Conservation (phyloP, 2,329 filamentous ascomycete genomes). For the Xylaria hypoxylon region DNA sequence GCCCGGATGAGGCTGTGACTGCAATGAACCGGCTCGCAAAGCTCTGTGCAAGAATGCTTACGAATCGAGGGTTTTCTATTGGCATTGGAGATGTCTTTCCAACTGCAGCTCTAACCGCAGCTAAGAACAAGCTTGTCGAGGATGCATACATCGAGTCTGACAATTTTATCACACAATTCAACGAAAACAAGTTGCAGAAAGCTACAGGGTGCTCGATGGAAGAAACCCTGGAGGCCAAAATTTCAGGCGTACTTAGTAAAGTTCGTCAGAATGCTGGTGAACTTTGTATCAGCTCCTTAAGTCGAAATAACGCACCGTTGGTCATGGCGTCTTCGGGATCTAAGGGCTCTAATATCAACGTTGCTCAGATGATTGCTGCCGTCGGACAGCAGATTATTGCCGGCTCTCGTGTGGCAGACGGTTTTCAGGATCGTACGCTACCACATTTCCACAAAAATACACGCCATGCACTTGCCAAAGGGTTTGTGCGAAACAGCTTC, state of each 20-base stretch:
- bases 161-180: conserved; percentile 83
- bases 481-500: conserved; percentile 97
- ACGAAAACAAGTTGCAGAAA: conserved; percentile 83
- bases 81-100: conserved; percentile 96
- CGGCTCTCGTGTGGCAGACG: conserved; percentile 90
- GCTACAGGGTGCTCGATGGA: conserved; percentile 91
- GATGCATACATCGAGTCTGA: conserved; percentile 85
- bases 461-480: conserved; percentile 91
- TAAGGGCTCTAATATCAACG: conserved; percentile 97
- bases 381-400: conserved; percentile 99
- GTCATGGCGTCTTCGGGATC: conserved; percentile 98
- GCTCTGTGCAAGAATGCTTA: conserved; percentile 87
- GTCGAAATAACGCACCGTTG: conserved; percentile 89
- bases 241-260: conserved; percentile 91
- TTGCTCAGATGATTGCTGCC: conserved; percentile 97
- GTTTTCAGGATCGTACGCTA: conserved; percentile 93
- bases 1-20: conserved; percentile 85
- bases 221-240: conserved; percentile 87
- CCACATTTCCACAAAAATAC: conserved; percentile 96
- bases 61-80: conserved; percentile 94
- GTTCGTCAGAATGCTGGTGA: conserved; percentile 92
- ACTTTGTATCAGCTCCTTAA: conserved; percentile 89
- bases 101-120: conserved; percentile 73
- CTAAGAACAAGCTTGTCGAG: conserved; percentile 81
- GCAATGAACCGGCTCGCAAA: conserved; percentile 96